Conservation (phyloP, 768 basidiomycete species). For the Auricularia sp. region DNA sequence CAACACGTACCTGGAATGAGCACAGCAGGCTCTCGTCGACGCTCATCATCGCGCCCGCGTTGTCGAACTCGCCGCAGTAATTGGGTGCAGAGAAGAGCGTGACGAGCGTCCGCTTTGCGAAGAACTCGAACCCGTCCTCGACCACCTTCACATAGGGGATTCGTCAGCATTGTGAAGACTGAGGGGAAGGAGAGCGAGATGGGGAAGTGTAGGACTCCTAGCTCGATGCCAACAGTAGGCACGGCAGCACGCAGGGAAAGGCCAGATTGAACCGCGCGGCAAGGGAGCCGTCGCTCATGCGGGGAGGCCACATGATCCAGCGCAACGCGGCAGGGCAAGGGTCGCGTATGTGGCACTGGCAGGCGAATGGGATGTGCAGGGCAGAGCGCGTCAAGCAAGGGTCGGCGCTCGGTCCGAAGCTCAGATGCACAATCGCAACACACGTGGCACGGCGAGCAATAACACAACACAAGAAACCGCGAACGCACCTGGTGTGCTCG, state of each 20-base stretch:
- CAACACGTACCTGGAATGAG: conserved; percentile 79
- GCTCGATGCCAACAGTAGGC: too few species aligned
- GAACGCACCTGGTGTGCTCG: conserved; percentile 55
- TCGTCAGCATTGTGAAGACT: too few species aligned
- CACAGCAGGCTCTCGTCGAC: conserved; percentile 95
- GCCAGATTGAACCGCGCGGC: too few species aligned
- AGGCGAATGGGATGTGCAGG: background rate
- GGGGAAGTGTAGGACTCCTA: too few species aligned
- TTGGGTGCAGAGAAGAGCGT: conserved; percentile 96
- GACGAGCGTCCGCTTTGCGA: conserved; percentile 93
- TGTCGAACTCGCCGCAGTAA: conserved; percentile 95
- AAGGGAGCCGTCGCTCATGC: too few species aligned
- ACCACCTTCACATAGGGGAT: conserved; percentile 55
- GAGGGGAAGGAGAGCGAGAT: too few species aligned
- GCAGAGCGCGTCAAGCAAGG: background rate
- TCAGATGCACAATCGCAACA: background rate
- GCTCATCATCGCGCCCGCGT: conserved; percentile 99
- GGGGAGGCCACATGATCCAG: too few species aligned
- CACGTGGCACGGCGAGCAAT: background rate
- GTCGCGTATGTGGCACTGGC: too few species aligned
- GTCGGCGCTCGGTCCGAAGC: background rate
- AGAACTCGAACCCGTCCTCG: conserved; percentile 98
- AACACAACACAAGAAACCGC: background rate
- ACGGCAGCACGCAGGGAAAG: too few species aligned
- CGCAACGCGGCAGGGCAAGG: too few species aligned